Evolutionary conservation across 345 rosid species (phyloP).

Genomic region (Salix arbutifolia): DNA sequence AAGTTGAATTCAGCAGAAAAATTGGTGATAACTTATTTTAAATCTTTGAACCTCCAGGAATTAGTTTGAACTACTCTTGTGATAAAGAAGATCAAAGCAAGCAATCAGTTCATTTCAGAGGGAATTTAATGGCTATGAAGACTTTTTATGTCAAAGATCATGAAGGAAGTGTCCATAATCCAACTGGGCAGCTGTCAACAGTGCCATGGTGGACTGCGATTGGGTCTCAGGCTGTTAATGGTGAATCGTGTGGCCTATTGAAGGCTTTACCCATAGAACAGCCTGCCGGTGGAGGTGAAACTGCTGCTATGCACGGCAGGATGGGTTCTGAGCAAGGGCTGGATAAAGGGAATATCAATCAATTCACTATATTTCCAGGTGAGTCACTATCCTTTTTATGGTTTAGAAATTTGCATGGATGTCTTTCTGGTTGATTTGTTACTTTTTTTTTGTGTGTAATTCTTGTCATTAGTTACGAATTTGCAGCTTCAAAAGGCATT

Average conservation of each 20-base stretch:
- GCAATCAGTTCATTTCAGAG: conserved; percentile 6
- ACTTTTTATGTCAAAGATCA: conserved; percentile 58
- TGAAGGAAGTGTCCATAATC: conserved; percentile 49
- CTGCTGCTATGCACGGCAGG: conserved; percentile 34
- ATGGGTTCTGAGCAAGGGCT: conserved; percentile 27
- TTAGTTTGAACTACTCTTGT: conserved; percentile 13
- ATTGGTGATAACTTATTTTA: background rate
- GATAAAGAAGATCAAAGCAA: conserved; percentile 3
- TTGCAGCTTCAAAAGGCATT: background rate
- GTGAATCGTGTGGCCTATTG: conserved; percentile 42
- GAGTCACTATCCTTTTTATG: conserved; percentile 2
- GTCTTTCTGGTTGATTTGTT: background rate
- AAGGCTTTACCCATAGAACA: conserved; percentile 42
- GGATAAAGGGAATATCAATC: conserved; percentile 41
- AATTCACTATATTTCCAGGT: conserved; percentile 66
- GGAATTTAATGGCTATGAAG: conserved; percentile 67
- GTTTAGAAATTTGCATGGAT: background rate
- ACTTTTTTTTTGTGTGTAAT: background rate
- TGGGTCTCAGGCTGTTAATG: conserved; percentile 48
- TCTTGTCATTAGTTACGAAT: background rate
- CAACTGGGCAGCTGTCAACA: conserved; percentile 46
- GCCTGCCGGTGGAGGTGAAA: conserved; percentile 26
- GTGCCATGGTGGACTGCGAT: conserved; percentile 63
- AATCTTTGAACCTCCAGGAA: conserved; percentile 27
- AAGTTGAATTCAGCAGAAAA: background rate